Conservation (phyloP, 2,329 filamentous ascomycete genomes). For the Microthyrium microscopicum region DNA sequence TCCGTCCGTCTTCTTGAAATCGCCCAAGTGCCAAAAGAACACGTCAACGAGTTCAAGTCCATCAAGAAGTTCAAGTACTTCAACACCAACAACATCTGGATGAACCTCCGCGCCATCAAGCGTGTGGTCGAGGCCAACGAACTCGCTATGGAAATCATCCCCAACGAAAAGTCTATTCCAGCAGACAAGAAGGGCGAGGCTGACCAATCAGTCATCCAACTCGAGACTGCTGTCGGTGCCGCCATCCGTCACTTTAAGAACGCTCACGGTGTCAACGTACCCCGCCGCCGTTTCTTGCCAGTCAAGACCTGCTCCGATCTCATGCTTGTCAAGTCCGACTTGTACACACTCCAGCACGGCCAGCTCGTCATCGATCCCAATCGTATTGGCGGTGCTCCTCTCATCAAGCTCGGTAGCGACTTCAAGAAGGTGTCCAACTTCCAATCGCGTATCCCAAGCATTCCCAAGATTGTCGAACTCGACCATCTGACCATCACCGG, state of each 20-base stretch:
- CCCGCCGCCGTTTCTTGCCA: slow-evolving; percentile 91
- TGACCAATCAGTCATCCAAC: slow-evolving; percentile 91
- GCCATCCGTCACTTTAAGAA: slow-evolving; percentile 98
- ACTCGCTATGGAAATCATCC: slow-evolving; percentile 98
- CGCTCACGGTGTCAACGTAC: slow-evolving; percentile 97
- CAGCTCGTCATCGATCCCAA: slow-evolving; percentile 93
- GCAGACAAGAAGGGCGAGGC: slow-evolving; percentile 99
- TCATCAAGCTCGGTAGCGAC: slow-evolving; percentile 97
- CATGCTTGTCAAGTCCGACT: slow-evolving; percentile 98
- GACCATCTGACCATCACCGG: slow-evolving; percentile 96
- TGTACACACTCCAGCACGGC: slow-evolving; percentile 97
- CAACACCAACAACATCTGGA: slow-evolving; percentile 99
- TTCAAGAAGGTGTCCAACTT: slow-evolving; percentile 99
- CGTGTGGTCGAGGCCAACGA: slow-evolving; percentile 97
- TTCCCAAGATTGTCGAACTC: slow-evolving; percentile 79
- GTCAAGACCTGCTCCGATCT: slow-evolving; percentile 99
- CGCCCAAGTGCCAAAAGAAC: slow-evolving; percentile 97
- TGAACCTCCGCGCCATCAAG: slow-evolving; percentile 95
- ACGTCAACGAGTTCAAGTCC: slow-evolving; percentile 99
- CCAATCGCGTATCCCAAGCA: slow-evolving; percentile 71
- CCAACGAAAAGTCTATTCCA: slow-evolving; percentile 96
- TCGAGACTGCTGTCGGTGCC: slow-evolving; percentile 95
- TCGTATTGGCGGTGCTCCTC: slow-evolving; percentile 87
- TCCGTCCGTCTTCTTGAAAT: slow-evolving; percentile 95
- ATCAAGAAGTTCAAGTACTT: slow-evolving; percentile 99